Conservation (phyloP, 139 green algal species). For the Ettlia oleoabundans region DNA sequence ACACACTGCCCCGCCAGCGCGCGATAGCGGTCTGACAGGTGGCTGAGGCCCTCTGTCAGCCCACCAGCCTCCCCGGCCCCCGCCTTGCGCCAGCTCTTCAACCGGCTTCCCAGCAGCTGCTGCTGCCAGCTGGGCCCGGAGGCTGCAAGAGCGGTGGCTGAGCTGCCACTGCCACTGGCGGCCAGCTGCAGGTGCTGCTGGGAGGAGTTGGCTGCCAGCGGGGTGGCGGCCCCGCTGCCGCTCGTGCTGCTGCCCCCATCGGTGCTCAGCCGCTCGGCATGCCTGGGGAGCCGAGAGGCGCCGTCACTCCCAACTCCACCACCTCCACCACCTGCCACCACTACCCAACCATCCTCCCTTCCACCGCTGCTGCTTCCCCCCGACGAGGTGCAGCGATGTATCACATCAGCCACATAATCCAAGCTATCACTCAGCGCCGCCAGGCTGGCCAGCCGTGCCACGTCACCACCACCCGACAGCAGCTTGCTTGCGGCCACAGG, state of each 20-base stretch:
- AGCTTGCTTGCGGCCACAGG: constrained; percentile 51
- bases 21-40: constrained; percentile 62
- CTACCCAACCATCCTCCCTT: background rate
- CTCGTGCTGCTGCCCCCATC: background rate
- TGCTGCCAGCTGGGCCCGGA: constrained; percentile 4
- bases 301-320: too few species aligned
- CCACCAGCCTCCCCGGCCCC: constrained; percentile 7
- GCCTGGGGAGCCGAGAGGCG: background rate
- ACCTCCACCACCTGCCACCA: background rate
- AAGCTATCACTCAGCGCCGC: constrained; percentile 58
- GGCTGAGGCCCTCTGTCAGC: constrained; percentile 49
- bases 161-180: background rate
- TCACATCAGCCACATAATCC: constrained; percentile 62
- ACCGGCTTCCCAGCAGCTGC: constrained; percentile 15
- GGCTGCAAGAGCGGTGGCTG: background rate
- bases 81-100: constrained; percentile 8
- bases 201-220: background rate
- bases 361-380: background rate
- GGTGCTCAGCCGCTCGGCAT: background rate
- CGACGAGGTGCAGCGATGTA: constrained; percentile 49
- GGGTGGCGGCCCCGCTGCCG: constrained; percentile 14
- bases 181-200: background rate
- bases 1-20: constrained; percentile 63
- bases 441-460: constrained; percentile 37
- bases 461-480: constrained; percentile 23